phyloP scores from a whole-genome alignment of 2,329 filamentous ascomycete species.

The Trichoderma harzianum region DNA sequence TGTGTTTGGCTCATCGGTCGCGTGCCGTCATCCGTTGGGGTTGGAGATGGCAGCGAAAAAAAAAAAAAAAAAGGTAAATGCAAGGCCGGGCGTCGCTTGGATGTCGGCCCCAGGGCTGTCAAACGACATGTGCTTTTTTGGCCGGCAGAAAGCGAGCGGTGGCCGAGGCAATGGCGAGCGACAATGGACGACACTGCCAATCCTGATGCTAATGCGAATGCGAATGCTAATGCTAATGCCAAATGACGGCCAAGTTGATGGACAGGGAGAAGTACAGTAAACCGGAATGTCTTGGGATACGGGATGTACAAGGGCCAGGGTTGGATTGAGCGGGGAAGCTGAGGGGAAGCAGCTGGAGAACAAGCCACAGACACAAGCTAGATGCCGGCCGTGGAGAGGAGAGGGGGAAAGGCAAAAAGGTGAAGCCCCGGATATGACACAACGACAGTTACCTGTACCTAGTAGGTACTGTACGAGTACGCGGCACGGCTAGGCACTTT shows the following conservation, averaged over 20 bases:
- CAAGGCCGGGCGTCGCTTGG: not conserved
- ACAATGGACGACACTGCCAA: not conserved
- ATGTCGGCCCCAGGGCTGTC: not conserved
- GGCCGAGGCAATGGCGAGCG: not conserved
- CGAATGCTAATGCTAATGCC: not conserved
- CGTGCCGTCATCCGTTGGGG: slow-evolving; percentile 17
- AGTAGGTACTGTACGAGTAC: not conserved
- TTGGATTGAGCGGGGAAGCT: not conserved
- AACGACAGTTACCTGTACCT: not conserved
- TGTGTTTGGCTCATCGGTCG: slow-evolving; percentile 16
- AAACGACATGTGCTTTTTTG: not conserved
- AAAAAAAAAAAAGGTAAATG: not conserved
- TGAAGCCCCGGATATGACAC: not conserved
- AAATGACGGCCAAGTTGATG: not conserved
- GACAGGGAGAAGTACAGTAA: not conserved
- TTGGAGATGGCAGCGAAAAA: slow-evolving; percentile 2
- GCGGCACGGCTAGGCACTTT: not conserved
- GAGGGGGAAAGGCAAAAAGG: slow-evolving; percentile 4
- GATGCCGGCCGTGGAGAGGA: slow-evolving; percentile 7
- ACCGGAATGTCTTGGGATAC: not conserved
- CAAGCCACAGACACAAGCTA: not conserved
- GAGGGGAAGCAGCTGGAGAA: not conserved
- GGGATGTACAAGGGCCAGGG: not conserved
- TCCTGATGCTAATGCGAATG: not conserved
- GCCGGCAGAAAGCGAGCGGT: not conserved